phyloP scores from a whole-genome alignment of 139 green algal species.

The Nannochloris sp. region DNA sequence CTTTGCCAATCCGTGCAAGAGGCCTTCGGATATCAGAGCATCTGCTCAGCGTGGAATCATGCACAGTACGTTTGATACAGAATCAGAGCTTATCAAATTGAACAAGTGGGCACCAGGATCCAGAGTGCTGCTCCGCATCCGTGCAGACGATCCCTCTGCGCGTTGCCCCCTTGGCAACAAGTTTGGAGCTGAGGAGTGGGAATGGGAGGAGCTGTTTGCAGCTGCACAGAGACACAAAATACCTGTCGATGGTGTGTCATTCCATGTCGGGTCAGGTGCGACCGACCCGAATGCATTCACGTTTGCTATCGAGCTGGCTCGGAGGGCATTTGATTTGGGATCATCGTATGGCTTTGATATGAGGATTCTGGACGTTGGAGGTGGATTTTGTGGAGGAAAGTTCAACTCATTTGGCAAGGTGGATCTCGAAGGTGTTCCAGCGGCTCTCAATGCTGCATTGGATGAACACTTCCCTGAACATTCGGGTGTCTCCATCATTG shows the following conservation, averaged over 20 bases:
- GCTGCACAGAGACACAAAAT: constrained; percentile 32
- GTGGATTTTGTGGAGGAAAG: constrained; percentile 77
- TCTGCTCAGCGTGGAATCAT: constrained; percentile 38
- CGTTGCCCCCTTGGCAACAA: constrained; percentile 60
- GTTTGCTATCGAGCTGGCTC: constrained; percentile 29
- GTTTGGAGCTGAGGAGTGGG: constrained; percentile 75
- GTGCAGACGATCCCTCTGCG: constrained; percentile 61
- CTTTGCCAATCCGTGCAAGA: constrained; percentile 94
- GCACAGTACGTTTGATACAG: constrained; percentile 91
- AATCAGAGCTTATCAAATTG: constrained; percentile 82
- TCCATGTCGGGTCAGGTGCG: constrained; percentile 90
- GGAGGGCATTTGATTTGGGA: constrained; percentile 70
- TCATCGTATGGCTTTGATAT: constrained; percentile 67
- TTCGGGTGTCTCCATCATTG: constrained; percentile 69
- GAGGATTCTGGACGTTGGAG: constrained; percentile 90
- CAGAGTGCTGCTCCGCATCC: constrained; percentile 77
- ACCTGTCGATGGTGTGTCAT: constrained; percentile 78
- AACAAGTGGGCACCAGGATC: constrained; percentile 13
- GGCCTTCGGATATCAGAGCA: constrained; percentile 62
- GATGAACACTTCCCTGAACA: constrained; percentile 73
- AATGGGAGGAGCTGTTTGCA: constrained; percentile 24
- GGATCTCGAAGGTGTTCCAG: constrained; percentile 62
- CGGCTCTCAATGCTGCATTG: constrained; percentile 75
- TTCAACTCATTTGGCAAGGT: constrained; percentile 55
- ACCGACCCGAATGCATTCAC: constrained; percentile 70